Base-by-base conservation (phyloP, 1,284 basidiomycete species). In the Somion occarium region DNA sequence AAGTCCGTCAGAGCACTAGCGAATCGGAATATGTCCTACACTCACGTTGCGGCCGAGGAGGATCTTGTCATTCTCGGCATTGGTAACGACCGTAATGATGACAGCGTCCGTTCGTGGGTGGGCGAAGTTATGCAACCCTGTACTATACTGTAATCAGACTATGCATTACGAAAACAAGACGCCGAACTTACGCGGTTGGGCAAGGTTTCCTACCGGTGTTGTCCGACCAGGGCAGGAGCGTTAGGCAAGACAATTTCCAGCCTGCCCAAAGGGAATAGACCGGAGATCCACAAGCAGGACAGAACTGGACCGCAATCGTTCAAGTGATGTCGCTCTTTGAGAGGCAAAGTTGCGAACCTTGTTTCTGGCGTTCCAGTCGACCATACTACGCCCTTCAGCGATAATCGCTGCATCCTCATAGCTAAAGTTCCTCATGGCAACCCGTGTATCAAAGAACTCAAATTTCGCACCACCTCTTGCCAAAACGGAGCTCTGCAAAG, bases 181-280 rank as follows among this genome's bases (percentile, higher is more conserved):
- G 15, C 15, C 7, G 30, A 34, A 70, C 78, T 46, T 69, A 89
- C 85, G 71, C 76, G 51, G 87, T 85, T 7, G 78, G 77, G 70
- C 88, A 91, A 1, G 82, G 80, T 58, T 80, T 80, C 61, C 71
- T 74, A 30, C 73, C 79, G 44, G 70, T 69, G 49, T 83, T 82
- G 53, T 84, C 75, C 15, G 77, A 74, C 82, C 87, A 88, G 2
- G 87, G 86, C 23, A 90, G 66, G 9, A 91, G 70, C 0, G 88
- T 80, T 2, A 79, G 72, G 65, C 96, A 99, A 5, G 80, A 78
- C 3, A 94, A 72, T 70, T 99, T 99, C 93, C 94, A 98, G 0
- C 96, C 96, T 3, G 85, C 93, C 94, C 95, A 98, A 56, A 93
- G 76, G 1, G 91, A 90, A 64, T 94, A 92, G 1, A 87, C 83